Base-by-base conservation (phyloP, 495 filamentous ascomycete genomes). In the Aspergillus egyptiacus region DNA sequence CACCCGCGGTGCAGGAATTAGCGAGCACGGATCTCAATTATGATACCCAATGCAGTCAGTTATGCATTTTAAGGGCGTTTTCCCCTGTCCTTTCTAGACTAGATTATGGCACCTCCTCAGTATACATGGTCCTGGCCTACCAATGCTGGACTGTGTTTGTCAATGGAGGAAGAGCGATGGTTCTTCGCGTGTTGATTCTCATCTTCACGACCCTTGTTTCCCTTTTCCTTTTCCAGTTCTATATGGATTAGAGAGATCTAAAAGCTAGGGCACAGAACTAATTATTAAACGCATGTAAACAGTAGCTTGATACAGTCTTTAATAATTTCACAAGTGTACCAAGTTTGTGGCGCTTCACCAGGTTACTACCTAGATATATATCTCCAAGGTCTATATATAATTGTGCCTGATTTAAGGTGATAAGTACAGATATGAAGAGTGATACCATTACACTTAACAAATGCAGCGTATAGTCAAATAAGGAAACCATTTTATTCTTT, bases 91-190 rank as follows among this genome's bases (percentile, higher is more conserved):
- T 25, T 40, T 51, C 48, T 39, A 27, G 56, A 43, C 15, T 33
- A 15, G 20, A 35, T 11, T 27, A n/a, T n/a, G n/a, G n/a, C n/a
- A 11, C 72, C 68, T 74, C 71, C 66, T 68, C 64, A 74, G 66
- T 74, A 77, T 77, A 67, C 71, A 71, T 68, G 66, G 68, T 67
- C 68, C 63, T 63, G 67, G 67, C 64, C 54, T 55, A 45, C 57
- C 68, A 61, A 67, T 74, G 69, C 73, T 64, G 62, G 70, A 56
- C 63, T 72, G 62, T 74, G 70, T 74, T 76, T 72, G 70, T 77
- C 71, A 74, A 50, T 54, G 59, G 71, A 74, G 71, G 72, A 34
- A 75, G 60, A 74, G 64, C 51, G 53, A 73, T 40, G 58, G 61
- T 54, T 61, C 23, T 36, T 55, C 57, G 50, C 58, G 57, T 57